Percentiles rank a stretch among this genome's conserved stretches.
Evolutionary conservation across 768 basidiomycete genomes (phyloP).

Genomic region (Pholiota molesta): DNA sequence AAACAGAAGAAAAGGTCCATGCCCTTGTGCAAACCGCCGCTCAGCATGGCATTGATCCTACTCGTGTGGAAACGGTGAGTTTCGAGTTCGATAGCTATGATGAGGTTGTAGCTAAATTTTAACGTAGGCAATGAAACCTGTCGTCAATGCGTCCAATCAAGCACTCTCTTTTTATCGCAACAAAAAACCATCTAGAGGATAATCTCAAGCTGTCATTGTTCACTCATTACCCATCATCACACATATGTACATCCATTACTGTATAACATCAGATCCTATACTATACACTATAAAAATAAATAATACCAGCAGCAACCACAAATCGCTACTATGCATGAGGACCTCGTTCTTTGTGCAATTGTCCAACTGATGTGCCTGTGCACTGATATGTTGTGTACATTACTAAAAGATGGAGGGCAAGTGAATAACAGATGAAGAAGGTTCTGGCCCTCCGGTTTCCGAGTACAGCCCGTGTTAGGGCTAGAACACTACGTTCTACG

Average conservation of each 20-base stretch:
- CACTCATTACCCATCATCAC: slow-evolving; percentile 10
- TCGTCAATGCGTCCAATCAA: slow-evolving; percentile 72
- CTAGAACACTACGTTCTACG: slow-evolving; percentile 85
- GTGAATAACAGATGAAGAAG: slow-evolving; percentile 87
- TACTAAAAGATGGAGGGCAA: slow-evolving; percentile 78
- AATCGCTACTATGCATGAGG: slow-evolving; percentile 37
- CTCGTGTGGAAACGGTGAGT: slow-evolving; percentile 67
- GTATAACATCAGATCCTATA: slow-evolving; percentile 21
- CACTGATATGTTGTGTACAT: slow-evolving; percentile 81
- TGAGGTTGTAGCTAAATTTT: not conserved
- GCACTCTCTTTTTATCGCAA: slow-evolving; percentile 64
- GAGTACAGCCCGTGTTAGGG: slow-evolving; percentile 82
- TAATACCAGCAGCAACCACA: slow-evolving; percentile 19
- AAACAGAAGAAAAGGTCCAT: slow-evolving; percentile 81
- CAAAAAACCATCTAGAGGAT: slow-evolving; percentile 33
- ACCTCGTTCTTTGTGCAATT: slow-evolving; percentile 53
- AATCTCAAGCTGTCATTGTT: slow-evolving; percentile 2
- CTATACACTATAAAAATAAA: slow-evolving; percentile 32
- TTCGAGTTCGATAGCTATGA: not conserved
- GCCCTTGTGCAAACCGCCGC: slow-evolving; percentile 70
- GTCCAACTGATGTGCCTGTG: slow-evolving; percentile 51
- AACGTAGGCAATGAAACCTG: slow-evolving; percentile 73
- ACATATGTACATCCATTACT: slow-evolving; percentile 7
- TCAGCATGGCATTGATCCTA: slow-evolving; percentile 62
- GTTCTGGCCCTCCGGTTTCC: slow-evolving; percentile 90